phyloP scores from a whole-genome alignment of 352 stramenopile species.

The Phytophthora palmivora region DNA sequence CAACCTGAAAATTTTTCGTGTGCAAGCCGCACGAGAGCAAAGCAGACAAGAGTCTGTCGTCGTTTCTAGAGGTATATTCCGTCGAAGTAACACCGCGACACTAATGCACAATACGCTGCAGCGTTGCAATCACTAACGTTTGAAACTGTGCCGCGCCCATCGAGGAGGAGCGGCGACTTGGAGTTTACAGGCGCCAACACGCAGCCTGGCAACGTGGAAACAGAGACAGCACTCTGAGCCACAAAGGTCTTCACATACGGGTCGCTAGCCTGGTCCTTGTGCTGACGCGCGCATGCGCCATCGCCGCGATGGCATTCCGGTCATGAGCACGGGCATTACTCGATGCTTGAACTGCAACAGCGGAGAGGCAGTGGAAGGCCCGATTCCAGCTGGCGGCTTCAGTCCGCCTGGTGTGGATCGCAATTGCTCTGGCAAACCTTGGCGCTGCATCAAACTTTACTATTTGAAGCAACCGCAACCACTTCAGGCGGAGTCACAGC shows the following conservation, averaged over 20 bases:
- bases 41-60: not conserved
- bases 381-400: constrained; percentile 30
- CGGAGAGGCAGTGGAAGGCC: constrained; percentile 29
- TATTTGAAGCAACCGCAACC: constrained; percentile 5
- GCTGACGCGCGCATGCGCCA: constrained; percentile 15
- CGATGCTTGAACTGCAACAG: constrained; percentile 13
- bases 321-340: constrained; percentile 32
- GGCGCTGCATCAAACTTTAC: constrained; percentile 17
- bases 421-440: constrained; percentile 5
- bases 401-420: constrained; percentile 13
- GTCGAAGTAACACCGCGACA: not conserved
- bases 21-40: not conserved
- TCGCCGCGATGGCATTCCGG: constrained; percentile 13
- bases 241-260: constrained; percentile 26
- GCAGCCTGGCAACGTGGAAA: constrained; percentile 22
- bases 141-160: constrained; percentile 2
- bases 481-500: constrained; percentile 8
- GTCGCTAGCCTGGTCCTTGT: constrained; percentile 19
- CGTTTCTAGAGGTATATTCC: too few relatives aligned
- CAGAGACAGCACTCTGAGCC: constrained; percentile 21
- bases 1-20: not conserved
- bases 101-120: not conserved
- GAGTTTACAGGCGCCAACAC: constrained; percentile 2
- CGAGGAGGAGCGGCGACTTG: constrained; percentile 1
- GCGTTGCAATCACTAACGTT: not conserved